These are phyloP conservation scores for Didymella keratinophila DNA, from an alignment of 2,329 filamentous ascomycete species.

Conservation along the genomic window DNA sequence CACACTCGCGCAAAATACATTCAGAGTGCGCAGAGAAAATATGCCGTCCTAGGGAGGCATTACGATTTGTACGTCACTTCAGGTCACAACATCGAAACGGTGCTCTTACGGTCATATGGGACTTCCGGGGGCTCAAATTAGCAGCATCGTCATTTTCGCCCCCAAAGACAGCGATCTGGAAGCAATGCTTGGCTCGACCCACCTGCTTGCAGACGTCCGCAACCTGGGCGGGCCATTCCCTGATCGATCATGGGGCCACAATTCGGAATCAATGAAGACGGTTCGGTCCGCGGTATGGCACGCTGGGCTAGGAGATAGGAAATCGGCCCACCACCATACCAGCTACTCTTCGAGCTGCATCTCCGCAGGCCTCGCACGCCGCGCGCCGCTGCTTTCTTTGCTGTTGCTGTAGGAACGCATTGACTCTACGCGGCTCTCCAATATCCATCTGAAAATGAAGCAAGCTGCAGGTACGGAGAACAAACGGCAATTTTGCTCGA, in stretches of 20 bases:
- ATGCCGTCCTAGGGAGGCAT: too few relatives aligned
- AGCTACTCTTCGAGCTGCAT: background rate
- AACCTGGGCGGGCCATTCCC: background rate
- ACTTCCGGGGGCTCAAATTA: background rate
- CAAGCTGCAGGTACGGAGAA: slow-evolving; percentile 3
- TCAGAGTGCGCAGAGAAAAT: background rate
- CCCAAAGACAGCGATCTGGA: background rate
- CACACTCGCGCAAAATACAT: background rate
- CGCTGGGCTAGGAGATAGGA: background rate
- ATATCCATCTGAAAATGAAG: background rate
- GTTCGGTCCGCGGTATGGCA: slow-evolving; percentile 2
- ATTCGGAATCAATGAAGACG: background rate
- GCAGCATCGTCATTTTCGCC: background rate
- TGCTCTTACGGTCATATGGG: too few relatives aligned
- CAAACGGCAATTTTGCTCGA: background rate
- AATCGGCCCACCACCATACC: background rate
- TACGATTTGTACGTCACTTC: background rate
- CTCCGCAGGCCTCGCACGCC: background rate
- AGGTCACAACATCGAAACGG: too few relatives aligned
- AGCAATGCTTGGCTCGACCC: background rate
- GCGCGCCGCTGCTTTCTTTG: background rate
- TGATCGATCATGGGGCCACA: background rate
- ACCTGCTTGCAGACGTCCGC: background rate
- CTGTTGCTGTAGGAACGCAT: background rate
- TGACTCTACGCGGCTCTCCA: background rate